These are phyloP conservation scores for Middelhovenomyces tepae DNA, from an alignment of 805 yeast genomes.

Conservation along the genomic window DNA sequence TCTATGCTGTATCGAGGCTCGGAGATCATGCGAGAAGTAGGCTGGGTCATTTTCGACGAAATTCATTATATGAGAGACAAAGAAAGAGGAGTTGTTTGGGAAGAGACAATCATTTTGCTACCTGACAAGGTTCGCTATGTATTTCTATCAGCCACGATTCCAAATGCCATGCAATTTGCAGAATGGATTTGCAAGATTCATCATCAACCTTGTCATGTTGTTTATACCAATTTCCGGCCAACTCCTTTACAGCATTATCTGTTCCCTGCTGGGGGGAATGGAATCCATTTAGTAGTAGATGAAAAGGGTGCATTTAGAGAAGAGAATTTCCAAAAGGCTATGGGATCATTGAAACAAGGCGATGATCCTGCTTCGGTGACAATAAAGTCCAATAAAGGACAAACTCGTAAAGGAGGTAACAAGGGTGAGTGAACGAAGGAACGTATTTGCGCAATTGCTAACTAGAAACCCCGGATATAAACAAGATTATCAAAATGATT, in stretches of 20 bases:
- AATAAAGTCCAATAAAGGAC: conserved; percentile 64
- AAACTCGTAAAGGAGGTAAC: conserved; percentile 79
- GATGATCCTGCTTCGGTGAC: conserved; percentile 68
- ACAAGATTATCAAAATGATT: conserved; percentile 95
- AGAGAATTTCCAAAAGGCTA: conserved; percentile 96
- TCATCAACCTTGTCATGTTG: conserved; percentile 95
- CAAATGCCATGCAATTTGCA: conserved; percentile 97
- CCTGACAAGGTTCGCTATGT: conserved; percentile 96
- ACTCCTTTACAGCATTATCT: conserved; percentile 96
- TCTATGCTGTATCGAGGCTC: conserved; percentile 97
- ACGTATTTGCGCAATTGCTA: too few relatives aligned
- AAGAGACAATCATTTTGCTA: conserved; percentile 88
- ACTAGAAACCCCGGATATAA: too few relatives aligned
- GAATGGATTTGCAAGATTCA: conserved; percentile 97
- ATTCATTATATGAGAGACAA: conserved; percentile 98
- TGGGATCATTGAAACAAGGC: conserved; percentile 82
- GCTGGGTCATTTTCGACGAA: conserved; percentile 97
- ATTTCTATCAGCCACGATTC: conserved; percentile 90
- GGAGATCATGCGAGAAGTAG: conserved; percentile 96
- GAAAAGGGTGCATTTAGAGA: conserved; percentile 95
- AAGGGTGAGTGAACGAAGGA: conserved; percentile 58
- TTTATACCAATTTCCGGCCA: conserved; percentile 97
- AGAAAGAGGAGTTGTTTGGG: conserved; percentile 99
- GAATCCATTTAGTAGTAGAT: conserved; percentile 94
- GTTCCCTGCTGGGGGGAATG: conserved; percentile 98